These are phyloP conservation scores for Kappamyces sp. DNA, from an alignment of 192 early-diverging fungal species.

Conservation along the genomic window DNA sequence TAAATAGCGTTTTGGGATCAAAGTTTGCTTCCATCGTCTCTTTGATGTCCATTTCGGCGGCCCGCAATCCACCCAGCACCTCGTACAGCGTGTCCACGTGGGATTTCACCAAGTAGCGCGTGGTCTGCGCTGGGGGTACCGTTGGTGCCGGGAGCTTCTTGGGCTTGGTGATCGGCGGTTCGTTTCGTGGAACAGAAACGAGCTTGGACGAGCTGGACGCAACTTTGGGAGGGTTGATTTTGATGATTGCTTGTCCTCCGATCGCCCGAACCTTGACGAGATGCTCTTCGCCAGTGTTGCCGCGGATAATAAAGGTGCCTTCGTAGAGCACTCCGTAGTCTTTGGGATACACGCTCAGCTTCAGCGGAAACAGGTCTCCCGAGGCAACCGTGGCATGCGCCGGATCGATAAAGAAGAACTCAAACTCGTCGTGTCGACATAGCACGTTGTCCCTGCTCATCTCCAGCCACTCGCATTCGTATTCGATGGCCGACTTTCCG, in stretches of 20 bases:
- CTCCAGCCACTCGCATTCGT: conserved; percentile 34
- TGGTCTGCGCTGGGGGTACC: conserved; percentile 9
- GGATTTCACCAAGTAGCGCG: conserved; percentile 17
- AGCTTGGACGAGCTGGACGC: conserved; percentile 9
- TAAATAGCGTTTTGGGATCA: background rate
- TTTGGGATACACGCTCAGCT: conserved; percentile 40
- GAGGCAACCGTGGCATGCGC: conserved; percentile 40
- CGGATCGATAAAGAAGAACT: conserved; percentile 53
- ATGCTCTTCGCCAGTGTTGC: conserved; percentile 52
- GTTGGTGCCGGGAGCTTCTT: conserved; percentile 30
- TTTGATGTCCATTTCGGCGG: conserved; percentile 43
- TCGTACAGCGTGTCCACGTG: conserved; percentile 52
- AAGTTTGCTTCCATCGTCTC: conserved; percentile 8
- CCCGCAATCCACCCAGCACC: conserved; percentile 43
- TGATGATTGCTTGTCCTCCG: conserved; percentile 58
- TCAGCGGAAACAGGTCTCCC: conserved; percentile 23
- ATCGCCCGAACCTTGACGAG: conserved; percentile 33
- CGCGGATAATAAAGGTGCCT: conserved; percentile 40
- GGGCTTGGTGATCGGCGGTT: conserved; percentile 9
- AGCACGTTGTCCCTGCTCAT: conserved; percentile 31
- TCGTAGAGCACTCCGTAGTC: conserved; percentile 40
- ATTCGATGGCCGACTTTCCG: conserved; percentile 47
- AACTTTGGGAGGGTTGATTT: conserved; percentile 29
- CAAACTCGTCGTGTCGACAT: conserved; percentile 42
- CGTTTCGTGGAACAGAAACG: conserved; percentile 8